Percentiles rank a stretch among this genome's conserved stretches.
Evolutionary conservation across 306 rosid species (phyloP).

Genomic region (Sesbania bispinosa): DNA sequence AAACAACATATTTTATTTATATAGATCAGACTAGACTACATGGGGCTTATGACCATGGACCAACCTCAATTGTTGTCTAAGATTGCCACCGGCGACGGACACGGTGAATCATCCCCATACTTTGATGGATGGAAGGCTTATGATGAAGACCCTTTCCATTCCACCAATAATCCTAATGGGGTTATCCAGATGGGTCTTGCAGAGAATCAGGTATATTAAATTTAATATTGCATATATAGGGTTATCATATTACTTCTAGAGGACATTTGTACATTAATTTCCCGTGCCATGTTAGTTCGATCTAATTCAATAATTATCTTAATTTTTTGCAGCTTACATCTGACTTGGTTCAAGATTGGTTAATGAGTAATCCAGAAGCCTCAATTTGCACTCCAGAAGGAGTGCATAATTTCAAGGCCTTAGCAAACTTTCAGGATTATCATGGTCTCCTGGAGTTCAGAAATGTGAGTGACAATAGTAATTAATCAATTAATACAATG

Average conservation of each 20-base stretch:
- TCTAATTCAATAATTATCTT: neutral
- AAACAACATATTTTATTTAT: too few relatives aligned
- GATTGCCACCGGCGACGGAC: constrained; percentile 72
- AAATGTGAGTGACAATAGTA: constrained; percentile 45
- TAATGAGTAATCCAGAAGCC: constrained; percentile 60
- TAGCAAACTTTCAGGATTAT: constrained; percentile 79
- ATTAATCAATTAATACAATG: too few relatives aligned
- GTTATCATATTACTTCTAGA: too few relatives aligned
- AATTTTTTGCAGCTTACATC: constrained; percentile 51
- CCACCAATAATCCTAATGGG: constrained; percentile 52
- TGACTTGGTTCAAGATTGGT: constrained; percentile 71
- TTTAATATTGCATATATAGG: too few relatives aligned
- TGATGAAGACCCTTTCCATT: constrained; percentile 63
- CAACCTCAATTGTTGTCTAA: constrained; percentile 57
- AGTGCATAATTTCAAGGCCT: constrained; percentile 46
- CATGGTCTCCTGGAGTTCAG: constrained; percentile 84
- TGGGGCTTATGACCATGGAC: constrained; percentile 18
- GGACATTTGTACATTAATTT: neutral
- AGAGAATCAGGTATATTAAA: constrained; percentile 79
- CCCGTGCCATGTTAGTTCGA: neutral
- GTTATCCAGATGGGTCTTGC: constrained; percentile 97
- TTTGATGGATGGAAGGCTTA: constrained; percentile 95
- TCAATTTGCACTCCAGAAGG: constrained; percentile 82
- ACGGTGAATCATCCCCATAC: constrained; percentile 66
- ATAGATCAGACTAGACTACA: neutral